Percentiles rank a stretch among this genome's conserved stretches.
phyloP scores from a whole-genome alignment of 2,329 filamentous ascomycete genomes.

The Ceratocystis lukuohia region DNA sequence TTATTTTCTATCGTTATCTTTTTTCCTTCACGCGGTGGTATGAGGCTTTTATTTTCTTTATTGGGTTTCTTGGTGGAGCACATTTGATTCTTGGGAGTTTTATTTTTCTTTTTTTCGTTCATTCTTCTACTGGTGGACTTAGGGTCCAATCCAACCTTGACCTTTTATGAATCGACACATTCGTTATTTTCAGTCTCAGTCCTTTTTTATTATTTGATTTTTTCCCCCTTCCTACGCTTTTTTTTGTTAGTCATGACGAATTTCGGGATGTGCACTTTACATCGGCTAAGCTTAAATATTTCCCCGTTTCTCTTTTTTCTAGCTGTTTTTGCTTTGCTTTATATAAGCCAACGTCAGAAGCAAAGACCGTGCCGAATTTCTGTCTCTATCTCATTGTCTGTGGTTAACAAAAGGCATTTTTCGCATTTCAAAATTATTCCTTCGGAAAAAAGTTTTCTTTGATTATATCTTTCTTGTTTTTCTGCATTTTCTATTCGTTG shows the following conservation, averaged over 20 bases:
- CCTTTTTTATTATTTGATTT: slow-evolving; percentile 7
- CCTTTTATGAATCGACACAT: slow-evolving; percentile 9
- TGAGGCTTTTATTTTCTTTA: slow-evolving; percentile 15
- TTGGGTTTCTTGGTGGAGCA: slow-evolving; percentile 12
- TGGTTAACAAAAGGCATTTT: not conserved
- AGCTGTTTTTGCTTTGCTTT: not conserved
- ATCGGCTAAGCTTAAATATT: slow-evolving; percentile 9
- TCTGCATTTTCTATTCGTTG: not conserved
- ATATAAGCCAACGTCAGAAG: not conserved
- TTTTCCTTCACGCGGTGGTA: slow-evolving; percentile 17
- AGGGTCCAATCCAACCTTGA: slow-evolving; percentile 6
- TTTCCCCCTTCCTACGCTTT: not conserved
- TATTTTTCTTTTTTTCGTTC: slow-evolving; percentile 7
- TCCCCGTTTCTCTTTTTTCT: not conserved
- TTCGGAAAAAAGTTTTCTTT: not conserved
- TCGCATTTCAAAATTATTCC: not conserved
- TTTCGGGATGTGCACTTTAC: slow-evolving; percentile 6
- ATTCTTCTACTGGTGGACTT: slow-evolving; percentile 6
- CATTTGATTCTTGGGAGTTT: slow-evolving; percentile 14
- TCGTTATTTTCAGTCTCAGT: slow-evolving; percentile 7
- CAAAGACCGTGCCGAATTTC: too few relatives aligned
- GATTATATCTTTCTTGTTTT: not conserved
- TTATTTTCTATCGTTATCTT: slow-evolving; percentile 13
- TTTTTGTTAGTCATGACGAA: slow-evolving; percentile 11
- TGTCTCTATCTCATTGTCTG: too few relatives aligned